Conservation (phyloP, 352 stramenopile species). For the Phytophthora sojae region DNA sequence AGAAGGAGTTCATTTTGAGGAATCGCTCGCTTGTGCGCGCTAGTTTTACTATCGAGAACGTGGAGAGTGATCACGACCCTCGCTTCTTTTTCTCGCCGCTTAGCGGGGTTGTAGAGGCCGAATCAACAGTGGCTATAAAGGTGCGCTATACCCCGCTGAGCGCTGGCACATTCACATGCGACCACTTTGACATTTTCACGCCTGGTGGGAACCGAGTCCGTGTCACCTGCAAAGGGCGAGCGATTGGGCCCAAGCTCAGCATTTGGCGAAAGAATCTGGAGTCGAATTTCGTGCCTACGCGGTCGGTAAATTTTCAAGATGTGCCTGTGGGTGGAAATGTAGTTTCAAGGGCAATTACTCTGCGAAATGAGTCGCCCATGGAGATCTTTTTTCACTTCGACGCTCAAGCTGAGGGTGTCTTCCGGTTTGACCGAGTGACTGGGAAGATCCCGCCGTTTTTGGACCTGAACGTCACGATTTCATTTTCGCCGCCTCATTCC, state of each 20-base stretch:
- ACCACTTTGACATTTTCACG: slow-evolving; percentile 92
- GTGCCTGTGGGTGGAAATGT: slow-evolving; percentile 63
- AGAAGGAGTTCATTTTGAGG: slow-evolving; percentile 86
- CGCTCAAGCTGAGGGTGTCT: slow-evolving; percentile 75
- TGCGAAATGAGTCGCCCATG: slow-evolving; percentile 83
- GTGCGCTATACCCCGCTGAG: slow-evolving; percentile 86
- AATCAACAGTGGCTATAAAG: slow-evolving; percentile 72
- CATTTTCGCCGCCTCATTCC: slow-evolving; percentile 73
- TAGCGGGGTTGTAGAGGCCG: slow-evolving; percentile 72
- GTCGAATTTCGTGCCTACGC: slow-evolving; percentile 72
- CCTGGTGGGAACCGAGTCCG: slow-evolving; percentile 87
- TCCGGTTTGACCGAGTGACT: slow-evolving; percentile 83
- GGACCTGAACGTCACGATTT: slow-evolving; percentile 84
- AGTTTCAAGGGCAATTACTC: slow-evolving; percentile 75
- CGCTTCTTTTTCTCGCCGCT: slow-evolving; percentile 87
- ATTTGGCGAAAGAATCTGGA: slow-evolving; percentile 87
- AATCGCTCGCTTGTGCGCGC: slow-evolving; percentile 93
- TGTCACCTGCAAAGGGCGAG: slow-evolving; percentile 77
- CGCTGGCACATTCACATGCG: slow-evolving; percentile 89
- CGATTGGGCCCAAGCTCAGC: slow-evolving; percentile 65
- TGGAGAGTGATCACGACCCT: slow-evolving; percentile 88
- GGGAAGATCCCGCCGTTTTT: slow-evolving; percentile 85
- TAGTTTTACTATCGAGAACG: slow-evolving; percentile 68
- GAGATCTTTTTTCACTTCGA: slow-evolving; percentile 86
- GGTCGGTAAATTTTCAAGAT: slow-evolving; percentile 92